Evolutionary conservation across 257 asterid genomes (phyloP), one percentile per base, ranked within the genome.

Genomic region (Rehmannia glutinosa): DNA sequence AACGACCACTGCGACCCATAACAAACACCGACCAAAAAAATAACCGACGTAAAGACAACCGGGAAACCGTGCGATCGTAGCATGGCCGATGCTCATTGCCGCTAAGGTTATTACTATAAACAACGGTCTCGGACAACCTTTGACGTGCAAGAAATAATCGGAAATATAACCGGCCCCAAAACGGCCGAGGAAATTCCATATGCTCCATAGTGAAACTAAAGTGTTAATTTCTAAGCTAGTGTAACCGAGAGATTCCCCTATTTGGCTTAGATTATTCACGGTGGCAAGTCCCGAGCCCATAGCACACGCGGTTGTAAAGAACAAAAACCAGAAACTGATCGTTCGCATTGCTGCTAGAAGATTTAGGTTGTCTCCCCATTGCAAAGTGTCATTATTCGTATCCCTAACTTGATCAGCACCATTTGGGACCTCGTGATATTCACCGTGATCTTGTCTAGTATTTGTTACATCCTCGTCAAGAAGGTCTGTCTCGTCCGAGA

Each of bases 1-100:
- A 92, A 72, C 11, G 98, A 89, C 98, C 98, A 92, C 55, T 92
- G 98, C 3, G 98, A 81, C 41, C 98, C 98, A 20, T 92, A 92
- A 75, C 95, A 86, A 23, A 87, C 70, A 1, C 98, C 98, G 17
- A 92, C 91, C 76, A 92, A 57, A 43, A 92, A 45, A n/a, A 1
- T 95, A 82, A 54, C 98, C 97, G 3, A 68, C 75, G 42, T 85
- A 89, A 25, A 92, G 74, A 54, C 87, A 12, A 91, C 88, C 0
- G 88, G 86, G 60, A 87, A 76, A 60, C 91, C 96, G 2, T 67
- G 89, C 97, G 63, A 89, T 83, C 71, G 80, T 69, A 28, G 64
- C 76, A 77, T 81, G 86, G 65, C 98, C 98, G 5, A 84, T 69
- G 72, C 80, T 81, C 98, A 92, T 92, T 41, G 65, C 45, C n/a